These are phyloP conservation scores for Saccharomycopsis olivae DNA, from an alignment of 805 yeast genomes.

Conservation along the genomic window DNA sequence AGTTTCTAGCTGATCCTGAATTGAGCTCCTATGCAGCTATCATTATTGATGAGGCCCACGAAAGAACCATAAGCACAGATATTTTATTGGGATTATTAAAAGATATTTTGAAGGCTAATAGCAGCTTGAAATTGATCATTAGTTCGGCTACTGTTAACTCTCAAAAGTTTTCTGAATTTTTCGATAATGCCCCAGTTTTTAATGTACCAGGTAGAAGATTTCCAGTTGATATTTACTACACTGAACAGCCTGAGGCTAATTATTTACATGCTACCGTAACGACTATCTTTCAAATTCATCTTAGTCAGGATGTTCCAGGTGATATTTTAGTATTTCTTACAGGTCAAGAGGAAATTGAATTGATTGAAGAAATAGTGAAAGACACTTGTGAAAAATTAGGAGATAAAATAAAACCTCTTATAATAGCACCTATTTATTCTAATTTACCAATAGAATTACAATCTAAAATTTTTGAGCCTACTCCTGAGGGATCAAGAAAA, in stretches of 20 bases:
- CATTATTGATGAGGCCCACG: constrained; percentile 97
- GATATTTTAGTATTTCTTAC: constrained; percentile 87
- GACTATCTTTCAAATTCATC: constrained; percentile 80
- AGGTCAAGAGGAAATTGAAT: constrained; percentile 94
- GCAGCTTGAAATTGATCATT: constrained; percentile 64
- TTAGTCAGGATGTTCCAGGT: constrained; percentile 55
- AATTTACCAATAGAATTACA: constrained; percentile 83
- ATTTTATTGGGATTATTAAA: constrained; percentile 26
- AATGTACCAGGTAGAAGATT: constrained; percentile 88
- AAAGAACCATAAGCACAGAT: constrained; percentile 81
- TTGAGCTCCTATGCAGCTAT: constrained; percentile 62
- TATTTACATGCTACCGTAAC: constrained; percentile 83
- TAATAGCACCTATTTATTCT: constrained; percentile 84
- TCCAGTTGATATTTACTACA: constrained; percentile 80
- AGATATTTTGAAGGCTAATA: constrained; percentile 49
- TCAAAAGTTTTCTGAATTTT: constrained; percentile 70
- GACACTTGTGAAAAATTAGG: constrained; percentile 63
- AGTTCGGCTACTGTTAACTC: constrained; percentile 97
- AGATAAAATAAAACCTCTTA: constrained; percentile 43
- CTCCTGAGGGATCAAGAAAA: constrained; percentile 70
- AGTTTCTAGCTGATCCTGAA: constrained; percentile 68
- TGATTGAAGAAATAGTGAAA: constrained; percentile 56
- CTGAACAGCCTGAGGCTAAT: constrained; percentile 82
- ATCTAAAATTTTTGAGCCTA: constrained; percentile 71
- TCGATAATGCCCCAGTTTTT: constrained; percentile 75